phyloP scores from a whole-genome alignment of 2,329 filamentous ascomycete genomes.

The Rachicladosporium sp. region DNA sequence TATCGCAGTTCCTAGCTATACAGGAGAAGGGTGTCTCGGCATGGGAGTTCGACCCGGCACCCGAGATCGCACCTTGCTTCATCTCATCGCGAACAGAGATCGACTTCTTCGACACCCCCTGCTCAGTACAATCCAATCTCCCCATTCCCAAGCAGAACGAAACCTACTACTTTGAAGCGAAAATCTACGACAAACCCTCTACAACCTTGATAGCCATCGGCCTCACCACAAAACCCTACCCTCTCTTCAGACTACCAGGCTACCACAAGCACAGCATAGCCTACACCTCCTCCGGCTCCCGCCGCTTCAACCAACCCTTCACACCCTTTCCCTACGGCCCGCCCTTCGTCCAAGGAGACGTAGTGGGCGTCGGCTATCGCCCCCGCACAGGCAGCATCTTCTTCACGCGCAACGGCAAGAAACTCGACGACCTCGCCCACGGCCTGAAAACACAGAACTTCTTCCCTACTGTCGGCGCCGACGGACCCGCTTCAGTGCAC shows the following conservation, averaged over 20 bases:
- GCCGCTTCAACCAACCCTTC: constrained; percentile 90
- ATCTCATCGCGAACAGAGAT: constrained; percentile 94
- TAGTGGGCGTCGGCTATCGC: constrained; percentile 88
- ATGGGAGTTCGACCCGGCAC: constrained; percentile 98
- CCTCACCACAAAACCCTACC: constrained; percentile 94
- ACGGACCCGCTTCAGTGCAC: constrained; percentile 81
- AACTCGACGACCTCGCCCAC: constrained; percentile 85
- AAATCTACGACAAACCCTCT: constrained; percentile 96
- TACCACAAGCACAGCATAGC: constrained; percentile 88
- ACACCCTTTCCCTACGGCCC: constrained; percentile 68
- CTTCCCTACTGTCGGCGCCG: constrained; percentile 93
- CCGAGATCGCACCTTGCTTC: constrained; percentile 98
- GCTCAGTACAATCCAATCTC: constrained; percentile 91
- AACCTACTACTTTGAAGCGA: constrained; percentile 98
- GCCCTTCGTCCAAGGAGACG: constrained; percentile 79
- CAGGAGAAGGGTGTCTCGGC: constrained; percentile 99
- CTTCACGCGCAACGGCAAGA: constrained; percentile 97
- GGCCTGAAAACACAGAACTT: constrained; percentile 92
- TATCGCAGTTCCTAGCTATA: constrained; percentile 94
- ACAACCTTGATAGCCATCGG: constrained; percentile 77
- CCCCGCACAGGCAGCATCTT: constrained; percentile 91
- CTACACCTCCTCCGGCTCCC: constrained; percentile 76
- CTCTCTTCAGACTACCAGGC: constrained; percentile 82
- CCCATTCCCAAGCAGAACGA: constrained; percentile 98
- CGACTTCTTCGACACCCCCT: constrained; percentile 96